These are phyloP conservation scores for Podaxis sp. DNA, from an alignment of 768 basidiomycete species.

Conservation along the genomic window DNA sequence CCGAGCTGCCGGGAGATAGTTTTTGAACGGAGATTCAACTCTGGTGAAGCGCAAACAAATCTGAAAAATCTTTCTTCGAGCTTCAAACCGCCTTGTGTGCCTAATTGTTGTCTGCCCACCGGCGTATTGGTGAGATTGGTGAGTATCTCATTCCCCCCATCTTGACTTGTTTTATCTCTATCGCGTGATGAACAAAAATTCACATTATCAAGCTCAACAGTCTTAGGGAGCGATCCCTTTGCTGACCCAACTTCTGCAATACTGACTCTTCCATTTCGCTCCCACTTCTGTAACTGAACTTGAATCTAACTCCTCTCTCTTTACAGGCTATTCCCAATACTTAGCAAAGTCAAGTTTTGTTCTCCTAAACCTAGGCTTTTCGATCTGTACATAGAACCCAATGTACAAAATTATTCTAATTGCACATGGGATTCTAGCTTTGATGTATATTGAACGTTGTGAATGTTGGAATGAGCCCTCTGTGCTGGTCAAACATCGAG, in stretches of 20 bases:
- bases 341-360: neutral
- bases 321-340: neutral
- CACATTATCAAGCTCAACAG: slow-evolving; percentile 67
- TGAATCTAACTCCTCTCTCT: neutral
- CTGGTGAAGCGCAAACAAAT: neutral
- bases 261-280: slow-evolving; percentile 31
- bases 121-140: neutral
- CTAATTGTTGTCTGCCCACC: neutral
- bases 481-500: no score
- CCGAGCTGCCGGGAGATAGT: neutral
- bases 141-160: neutral
- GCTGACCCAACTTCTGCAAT: slow-evolving; percentile 60
- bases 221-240: slow-evolving; percentile 44
- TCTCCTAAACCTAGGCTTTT: neutral
- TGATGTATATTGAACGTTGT: no score
- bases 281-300: neutral
- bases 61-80: slow-evolving; percentile 8
- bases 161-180: neutral
- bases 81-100: neutral
- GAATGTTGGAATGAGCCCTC: no score
- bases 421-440: no score
- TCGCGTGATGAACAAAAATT: slow-evolving; percentile 45
- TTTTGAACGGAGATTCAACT: slow-evolving; percentile 20
- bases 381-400: no score
- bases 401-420: no score